Evolutionary conservation across 2,329 filamentous ascomycete species (phyloP), one percentile per base, ranked within the genome.

Genomic region (Spiromastix sp.): DNA sequence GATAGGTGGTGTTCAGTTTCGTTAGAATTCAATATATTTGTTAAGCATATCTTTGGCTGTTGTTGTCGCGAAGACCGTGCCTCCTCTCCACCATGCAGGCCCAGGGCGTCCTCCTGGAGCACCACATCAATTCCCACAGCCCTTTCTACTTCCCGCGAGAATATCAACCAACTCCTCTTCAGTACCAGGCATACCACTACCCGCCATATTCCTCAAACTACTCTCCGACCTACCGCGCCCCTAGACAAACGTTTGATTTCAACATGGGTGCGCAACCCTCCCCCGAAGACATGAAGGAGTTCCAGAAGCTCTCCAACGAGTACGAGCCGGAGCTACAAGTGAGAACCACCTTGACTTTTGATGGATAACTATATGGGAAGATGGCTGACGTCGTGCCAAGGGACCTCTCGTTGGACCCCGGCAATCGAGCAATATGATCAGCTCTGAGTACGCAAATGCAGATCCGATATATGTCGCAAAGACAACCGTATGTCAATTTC

Each of bases 391-490:
- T 25, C 16, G 38, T 30, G 22, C 36, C 44, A 52, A 95, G 89
- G 86, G 85, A 37, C 83, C 85, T 42, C 69, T 87, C 32, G 81
- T 96, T 45, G 83, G 85, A 49, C 72, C 80, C 42, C 84, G 82
- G 60, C 76, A 77, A 51, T 74, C 82, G 34, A 93, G 80, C 60
- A 73, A 77, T 47, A 75, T 71, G 45, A 85, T 98, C 53, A 78
- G 82, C 11, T 71, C 79, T 44, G 84, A 94, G 57, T 96, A 94
- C 64, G 83, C 85, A 42, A 81, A 82, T 59, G 87, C 85, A 42
- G 87, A 96, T 57, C 77, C 80, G 4, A 67, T 84, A 43, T 93
- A 85, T 57, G 79, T 87, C 33, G 74, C 81, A 40, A 96, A 96
- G 68, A 95, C 87, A 32, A 72, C 76, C 54, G 89, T 93, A 66